phyloP scores from a whole-genome alignment of 345 rosid species.

The Psidium guajava region DNA sequence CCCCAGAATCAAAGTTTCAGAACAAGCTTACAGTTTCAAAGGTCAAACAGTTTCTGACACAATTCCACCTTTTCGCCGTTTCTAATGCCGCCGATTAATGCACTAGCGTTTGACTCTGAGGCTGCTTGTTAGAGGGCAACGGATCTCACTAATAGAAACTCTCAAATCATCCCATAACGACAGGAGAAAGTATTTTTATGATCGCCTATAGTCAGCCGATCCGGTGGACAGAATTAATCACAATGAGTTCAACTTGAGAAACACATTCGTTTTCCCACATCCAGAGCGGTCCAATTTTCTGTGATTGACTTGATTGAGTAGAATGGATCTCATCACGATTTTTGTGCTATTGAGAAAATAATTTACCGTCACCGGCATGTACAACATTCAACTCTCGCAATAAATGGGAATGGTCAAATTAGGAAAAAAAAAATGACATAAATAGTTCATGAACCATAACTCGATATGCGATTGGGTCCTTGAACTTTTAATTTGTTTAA shows the following conservation, averaged over 20 bases:
- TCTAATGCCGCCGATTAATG: neutral
- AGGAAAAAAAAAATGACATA: too few relatives aligned
- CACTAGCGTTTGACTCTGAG: neutral
- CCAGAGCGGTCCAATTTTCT: neutral
- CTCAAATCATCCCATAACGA: neutral
- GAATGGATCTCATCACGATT: neutral
- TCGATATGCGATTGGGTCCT: too few relatives aligned
- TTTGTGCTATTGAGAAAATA: neutral
- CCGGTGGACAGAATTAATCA: neutral
- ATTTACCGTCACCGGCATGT: neutral
- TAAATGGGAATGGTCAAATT: neutral
- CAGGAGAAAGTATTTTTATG: neutral
- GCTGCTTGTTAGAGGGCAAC: neutral
- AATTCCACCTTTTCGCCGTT: neutral
- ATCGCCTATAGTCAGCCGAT: neutral
- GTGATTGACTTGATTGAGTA: neutral
- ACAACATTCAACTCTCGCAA: neutral
- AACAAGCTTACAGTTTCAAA: neutral
- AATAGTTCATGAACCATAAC: too few relatives aligned
- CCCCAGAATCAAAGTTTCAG: neutral
- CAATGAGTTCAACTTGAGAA: neutral
- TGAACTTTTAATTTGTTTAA: too few relatives aligned
- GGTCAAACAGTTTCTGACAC: neutral
- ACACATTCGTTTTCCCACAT: neutral
- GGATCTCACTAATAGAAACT: neutral